phyloP scores from a whole-genome alignment of 1,139 yeast species.

The Hemisphaericaspora subhashii region DNA sequence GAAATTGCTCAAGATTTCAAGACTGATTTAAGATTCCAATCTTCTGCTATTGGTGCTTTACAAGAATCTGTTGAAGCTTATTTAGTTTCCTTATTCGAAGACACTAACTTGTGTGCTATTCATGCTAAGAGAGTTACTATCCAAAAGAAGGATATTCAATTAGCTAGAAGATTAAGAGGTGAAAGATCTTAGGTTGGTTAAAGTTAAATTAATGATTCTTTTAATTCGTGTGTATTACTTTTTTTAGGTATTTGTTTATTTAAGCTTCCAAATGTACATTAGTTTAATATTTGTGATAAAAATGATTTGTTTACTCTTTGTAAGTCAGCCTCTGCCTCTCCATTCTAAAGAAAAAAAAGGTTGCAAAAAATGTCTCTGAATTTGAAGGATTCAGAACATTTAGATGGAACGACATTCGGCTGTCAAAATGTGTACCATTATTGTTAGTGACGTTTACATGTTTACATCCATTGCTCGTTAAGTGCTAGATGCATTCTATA shows the following conservation, averaged over 20 bases:
- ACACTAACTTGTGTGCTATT: conserved; percentile 97
- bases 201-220: conserved; percentile 2
- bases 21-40: conserved; percentile 97
- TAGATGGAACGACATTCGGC: neutral
- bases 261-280: conserved; percentile 6
- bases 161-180: conserved; percentile 99
- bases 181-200: conserved; percentile 63
- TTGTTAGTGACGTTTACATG: too few species aligned
- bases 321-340: too few species aligned
- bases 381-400: neutral
- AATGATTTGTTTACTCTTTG: neutral
- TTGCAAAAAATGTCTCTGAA: conserved; percentile 1
- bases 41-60: conserved; percentile 97
- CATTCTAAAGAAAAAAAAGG: too few species aligned
- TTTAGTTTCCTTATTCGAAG: conserved; percentile 87
- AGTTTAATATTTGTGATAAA: conserved; percentile 1
- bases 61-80: conserved; percentile 99
- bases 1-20: conserved; percentile 98
- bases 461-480: too few species aligned
- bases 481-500: too few species aligned
- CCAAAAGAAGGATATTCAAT: conserved; percentile 98
- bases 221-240: conserved; percentile 7
- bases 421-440: neutral
- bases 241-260: conserved; percentile 6
- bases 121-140: conserved; percentile 99